phyloP scores from a whole-genome alignment of 768 basidiomycete species.

The Termitomyces sp. region DNA sequence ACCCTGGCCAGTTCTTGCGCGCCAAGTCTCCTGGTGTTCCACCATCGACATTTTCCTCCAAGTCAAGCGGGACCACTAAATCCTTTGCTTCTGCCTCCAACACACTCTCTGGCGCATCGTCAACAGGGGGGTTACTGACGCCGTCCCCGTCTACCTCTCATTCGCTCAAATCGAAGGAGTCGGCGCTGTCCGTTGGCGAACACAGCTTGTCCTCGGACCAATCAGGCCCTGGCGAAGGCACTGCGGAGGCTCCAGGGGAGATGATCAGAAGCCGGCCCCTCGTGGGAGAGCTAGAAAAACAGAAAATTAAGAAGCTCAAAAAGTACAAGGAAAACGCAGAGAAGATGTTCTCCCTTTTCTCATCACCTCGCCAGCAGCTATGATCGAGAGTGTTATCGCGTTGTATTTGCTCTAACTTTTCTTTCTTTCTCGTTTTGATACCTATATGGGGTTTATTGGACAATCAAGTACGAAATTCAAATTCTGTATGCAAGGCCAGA shows the following conservation, averaged over 20 bases:
- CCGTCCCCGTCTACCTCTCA: slow-evolving; percentile 64
- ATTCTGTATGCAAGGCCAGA: slow-evolving; percentile 12
- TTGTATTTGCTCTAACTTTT: slow-evolving; percentile 6
- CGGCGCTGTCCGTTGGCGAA: slow-evolving; percentile 66
- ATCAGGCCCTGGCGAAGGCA: slow-evolving; percentile 47
- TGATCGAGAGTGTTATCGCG: slow-evolving; percentile 8
- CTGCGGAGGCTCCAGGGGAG: slow-evolving; percentile 13
- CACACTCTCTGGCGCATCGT: slow-evolving; percentile 37
- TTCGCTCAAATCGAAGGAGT: slow-evolving; percentile 78
- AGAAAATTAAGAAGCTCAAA: slow-evolving; percentile 71
- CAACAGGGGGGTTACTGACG: slow-evolving; percentile 46
- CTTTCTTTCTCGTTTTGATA: slow-evolving; percentile 3
- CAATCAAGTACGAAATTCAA: slow-evolving; percentile 5
- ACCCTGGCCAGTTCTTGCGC: slow-evolving; percentile 66
- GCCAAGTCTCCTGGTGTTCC: slow-evolving; percentile 55
- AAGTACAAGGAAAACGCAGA: slow-evolving; percentile 86
- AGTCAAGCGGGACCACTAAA: slow-evolving; percentile 31
- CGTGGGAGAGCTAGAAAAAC: slow-evolving; percentile 47
- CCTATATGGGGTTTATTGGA: slow-evolving; percentile 6
- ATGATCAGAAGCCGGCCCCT: slow-evolving; percentile 18
- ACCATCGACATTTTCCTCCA: slow-evolving; percentile 34
- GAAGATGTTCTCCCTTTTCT: slow-evolving; percentile 79
- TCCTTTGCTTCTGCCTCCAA: slow-evolving; percentile 40
- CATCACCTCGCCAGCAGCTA: slow-evolving; percentile 53
- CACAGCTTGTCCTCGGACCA: slow-evolving; percentile 69